Percentiles rank a stretch among this genome's conserved stretches.
phyloP scores from a whole-genome alignment of 2,329 filamentous ascomycete species.

The Colletotrichum chlorophyti region DNA sequence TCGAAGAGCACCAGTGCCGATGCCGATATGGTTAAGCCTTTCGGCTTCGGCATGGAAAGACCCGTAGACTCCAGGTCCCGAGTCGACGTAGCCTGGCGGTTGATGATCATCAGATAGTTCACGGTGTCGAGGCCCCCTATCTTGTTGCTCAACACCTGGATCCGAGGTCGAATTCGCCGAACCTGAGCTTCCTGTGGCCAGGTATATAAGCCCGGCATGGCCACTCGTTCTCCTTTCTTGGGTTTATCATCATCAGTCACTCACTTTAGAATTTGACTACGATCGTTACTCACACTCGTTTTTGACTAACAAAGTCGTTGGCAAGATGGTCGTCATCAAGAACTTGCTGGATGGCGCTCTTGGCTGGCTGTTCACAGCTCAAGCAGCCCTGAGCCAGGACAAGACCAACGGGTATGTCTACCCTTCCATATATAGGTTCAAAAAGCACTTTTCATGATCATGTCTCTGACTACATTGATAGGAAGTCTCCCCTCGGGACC shows the following conservation, averaged over 20 bases:
- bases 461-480: constrained; percentile 30
- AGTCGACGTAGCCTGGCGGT: not conserved
- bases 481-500: constrained; percentile 50
- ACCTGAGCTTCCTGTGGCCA: not conserved
- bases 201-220: constrained; percentile 24
- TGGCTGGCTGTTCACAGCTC: constrained; percentile 31
- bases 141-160: not conserved
- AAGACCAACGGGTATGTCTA: constrained; percentile 46
- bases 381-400: constrained; percentile 36
- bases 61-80: not conserved
- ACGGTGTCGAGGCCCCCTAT: not conserved
- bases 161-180: not conserved
- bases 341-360: constrained; percentile 22
- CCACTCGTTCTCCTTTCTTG: not conserved
- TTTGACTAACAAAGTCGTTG: constrained; percentile 5
- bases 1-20: not conserved
- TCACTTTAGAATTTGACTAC: constrained; percentile 4
- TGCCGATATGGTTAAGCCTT: constrained; percentile 1
- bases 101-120: not conserved
- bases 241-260: constrained; percentile 1
- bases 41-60: not conserved
- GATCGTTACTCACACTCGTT: not conserved
- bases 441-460: not conserved
- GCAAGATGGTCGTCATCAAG: constrained; percentile 35
- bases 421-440: not conserved